Base-by-base conservation (phyloP, 1,284 basidiomycete species). In the Leucoagaricus sp. region DNA sequence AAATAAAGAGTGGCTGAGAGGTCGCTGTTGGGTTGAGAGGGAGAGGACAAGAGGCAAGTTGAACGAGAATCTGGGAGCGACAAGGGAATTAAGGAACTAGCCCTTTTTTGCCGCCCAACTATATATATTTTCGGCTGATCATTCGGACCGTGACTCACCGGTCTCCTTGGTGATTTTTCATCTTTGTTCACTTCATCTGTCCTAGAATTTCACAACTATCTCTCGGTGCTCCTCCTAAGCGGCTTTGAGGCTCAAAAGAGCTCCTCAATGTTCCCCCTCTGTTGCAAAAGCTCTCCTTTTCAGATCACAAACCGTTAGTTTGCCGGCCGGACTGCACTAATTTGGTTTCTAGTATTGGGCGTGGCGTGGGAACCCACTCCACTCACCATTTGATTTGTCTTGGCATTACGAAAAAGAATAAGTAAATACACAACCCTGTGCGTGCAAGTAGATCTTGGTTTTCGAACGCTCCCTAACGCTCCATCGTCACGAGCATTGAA, bases 81-180 rank as follows among this genome's bases (percentile, higher is more conserved):
- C 10, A n/a, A 28, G 45, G n/a, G 15, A 41, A 29, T 6, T 52
- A 33, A n/a, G 40, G 19, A 31, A 17, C 15, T n/a, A 23, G 2
- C 19, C 40, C 10, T 29, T 25, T 19, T 19, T 53, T 53, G 51
- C 51, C 51, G 51, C 42, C 10, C 51, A 26, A 33, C 23, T 53
- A 45, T 46, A 53, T 53, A 53, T 40, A 17, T 41, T 45, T 31
- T 23, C 42, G 29, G 41, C 23, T 13, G 19, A 6, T n/a, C 50
- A 2, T 2, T 33, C 50, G 38, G 51, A 0, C 40, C 10, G 17
- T 42, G 12, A 21, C 33, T 41, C 53, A 38, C 25, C 34, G 25
- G 49, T 50, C 31, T 36, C 47, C 47, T 56, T 49, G 54, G 40
- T 50, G 54, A 56, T 44, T 25, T 36, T 45, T 28, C 9, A 15